Evolutionary conservation across 1,139 yeast genomes (phyloP), one percentile per base, ranked within the genome.

Genomic region (Oligophagozyma castellii): DNA sequence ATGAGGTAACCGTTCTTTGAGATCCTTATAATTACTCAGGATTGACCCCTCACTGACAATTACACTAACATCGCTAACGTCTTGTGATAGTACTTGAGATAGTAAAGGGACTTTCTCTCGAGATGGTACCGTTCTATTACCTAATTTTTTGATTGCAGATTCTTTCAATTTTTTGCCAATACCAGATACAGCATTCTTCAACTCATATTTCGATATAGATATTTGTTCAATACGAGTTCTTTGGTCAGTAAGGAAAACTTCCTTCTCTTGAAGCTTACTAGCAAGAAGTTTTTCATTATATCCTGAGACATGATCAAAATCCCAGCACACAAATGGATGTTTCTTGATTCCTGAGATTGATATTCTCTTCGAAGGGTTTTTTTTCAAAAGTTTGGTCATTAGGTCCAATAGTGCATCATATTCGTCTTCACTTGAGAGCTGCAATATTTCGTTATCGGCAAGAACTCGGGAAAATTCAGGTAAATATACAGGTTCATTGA

Each of bases 171-270:
- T 63, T 26, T 71, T 66, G 4, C 89, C 89, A 30, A 80, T 63
- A 7, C 94, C 94, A 23, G 74, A 67, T 2, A 83, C 83, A 1
- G 95, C 94, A 38, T 70, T 68, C 38, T 73, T 67, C 11, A 79
- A 67, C 39, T 81, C 93, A 37, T 73, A 75, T 27, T 63, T 66
- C 6, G 77, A 63, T n/a, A 77, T 77, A 26, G 67, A 65, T 28
- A 75, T 70, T 32, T 61, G 62, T 48, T 55, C 43, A 14, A 45
- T 38, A 18, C 36, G 37, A 39, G 37, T 37, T 32, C 44, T 36
- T 47, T 51, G 35, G 37, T 47, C 30, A 33, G 42, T 27, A 33
- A 51, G 38, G 40, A 51, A 48, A 12, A 35, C 35, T 10, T 31
- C 29, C 23, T 42, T 42, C 28, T 50, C 51, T 8, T 29, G 25